Evolutionary conservation across 495 filamentous ascomycete species (phyloP), one percentile per base, ranked within the genome.

Genomic region (Saxophila tyrrhenica): DNA sequence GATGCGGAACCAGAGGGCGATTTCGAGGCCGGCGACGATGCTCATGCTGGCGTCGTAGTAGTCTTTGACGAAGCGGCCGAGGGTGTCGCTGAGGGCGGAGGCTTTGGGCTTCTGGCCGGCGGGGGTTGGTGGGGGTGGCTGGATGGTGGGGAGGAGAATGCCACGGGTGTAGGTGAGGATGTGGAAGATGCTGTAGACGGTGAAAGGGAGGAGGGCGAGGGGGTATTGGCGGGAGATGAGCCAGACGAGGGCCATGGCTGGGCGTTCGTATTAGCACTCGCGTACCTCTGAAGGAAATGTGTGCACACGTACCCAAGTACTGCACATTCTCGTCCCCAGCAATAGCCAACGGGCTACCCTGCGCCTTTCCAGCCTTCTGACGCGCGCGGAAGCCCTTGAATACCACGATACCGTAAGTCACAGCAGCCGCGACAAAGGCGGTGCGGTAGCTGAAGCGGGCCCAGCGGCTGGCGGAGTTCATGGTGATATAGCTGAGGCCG

Each of bases 361-460:
- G 74, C 9, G 38, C 48, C 58, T 79, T 77, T 39, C 78, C 72
- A 42, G 72, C 70, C 57, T 73, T 72, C 64, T 73, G 76, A 53
- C 87, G 82, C 55, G 92, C 86, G 53, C 90, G 82, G 72, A 86
- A 90, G 49, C 87, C 88, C 78, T 98, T 98, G 78, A 94, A 97
- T n/a, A 97, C 94, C 19, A 98, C 92, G 56, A 98, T 96, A 58
- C 94, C 92, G 70, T 98, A 98, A 2, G 92, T 97, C 24, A 79
- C 79, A 13, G 89, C 87, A 0, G 92, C 92, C 8, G 87, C 80
- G 52, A 95, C 51, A 68, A 97, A 98, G 39, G 89, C 85, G 32
- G 85, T 75, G 59, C 94, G 89, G 69, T 98, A 98, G 55, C 82
- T 82, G 66, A 94, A 79, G 50, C 76, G 73, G 25, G 91, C 89